Conservation (phyloP, 1,284 basidiomycete species). For the Trichosporon sp. region DNA sequence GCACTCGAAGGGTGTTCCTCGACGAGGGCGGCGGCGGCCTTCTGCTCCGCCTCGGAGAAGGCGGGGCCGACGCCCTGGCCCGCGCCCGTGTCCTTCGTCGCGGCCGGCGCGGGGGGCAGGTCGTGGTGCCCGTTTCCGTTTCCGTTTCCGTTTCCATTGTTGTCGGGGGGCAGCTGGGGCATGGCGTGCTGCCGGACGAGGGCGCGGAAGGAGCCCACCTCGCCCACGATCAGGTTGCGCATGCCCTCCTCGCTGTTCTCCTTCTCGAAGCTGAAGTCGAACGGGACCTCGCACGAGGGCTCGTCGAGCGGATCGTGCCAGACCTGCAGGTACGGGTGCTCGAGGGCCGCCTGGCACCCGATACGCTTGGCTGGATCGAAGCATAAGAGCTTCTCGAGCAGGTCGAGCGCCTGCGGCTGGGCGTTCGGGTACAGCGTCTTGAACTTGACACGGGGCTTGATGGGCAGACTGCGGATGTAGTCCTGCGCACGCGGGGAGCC, state of each 20-base stretch:
- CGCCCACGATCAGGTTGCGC: conserved; percentile 91
- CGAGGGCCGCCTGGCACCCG: conserved; percentile 90
- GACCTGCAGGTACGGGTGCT: conserved; percentile 89
- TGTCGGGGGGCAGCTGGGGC: conserved; percentile 24
- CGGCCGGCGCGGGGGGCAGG: conserved; percentile 47
- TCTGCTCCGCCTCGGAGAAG: conserved; percentile 61
- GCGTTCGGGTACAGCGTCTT: conserved; percentile 87
- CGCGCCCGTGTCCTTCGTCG: conserved; percentile 33
- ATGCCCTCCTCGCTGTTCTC: conserved; percentile 97
- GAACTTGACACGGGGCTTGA: conserved; percentile 92
- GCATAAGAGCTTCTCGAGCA: conserved; percentile 86
- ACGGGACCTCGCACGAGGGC: conserved; percentile 76
- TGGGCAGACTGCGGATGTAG: conserved; percentile 96
- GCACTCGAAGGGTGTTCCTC: conserved; percentile 81
- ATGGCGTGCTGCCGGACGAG: conserved; percentile 50
- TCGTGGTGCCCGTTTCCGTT: conserved; percentile 33
- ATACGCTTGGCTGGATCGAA: conserved; percentile 97
- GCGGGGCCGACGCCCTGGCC: conserved; percentile 53
- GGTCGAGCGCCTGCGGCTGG: conserved; percentile 89
- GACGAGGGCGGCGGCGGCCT: conserved; percentile 45
- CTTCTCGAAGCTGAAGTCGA: conserved; percentile 97
- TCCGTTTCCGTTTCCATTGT: background rate
- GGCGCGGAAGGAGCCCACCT: conserved; percentile 59
- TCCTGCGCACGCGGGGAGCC: conserved; percentile 78
- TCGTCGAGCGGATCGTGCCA: conserved; percentile 96